Evolutionary conservation across 176 grass and related monocot species (phyloP).

Genomic region (Areca catechu): DNA sequence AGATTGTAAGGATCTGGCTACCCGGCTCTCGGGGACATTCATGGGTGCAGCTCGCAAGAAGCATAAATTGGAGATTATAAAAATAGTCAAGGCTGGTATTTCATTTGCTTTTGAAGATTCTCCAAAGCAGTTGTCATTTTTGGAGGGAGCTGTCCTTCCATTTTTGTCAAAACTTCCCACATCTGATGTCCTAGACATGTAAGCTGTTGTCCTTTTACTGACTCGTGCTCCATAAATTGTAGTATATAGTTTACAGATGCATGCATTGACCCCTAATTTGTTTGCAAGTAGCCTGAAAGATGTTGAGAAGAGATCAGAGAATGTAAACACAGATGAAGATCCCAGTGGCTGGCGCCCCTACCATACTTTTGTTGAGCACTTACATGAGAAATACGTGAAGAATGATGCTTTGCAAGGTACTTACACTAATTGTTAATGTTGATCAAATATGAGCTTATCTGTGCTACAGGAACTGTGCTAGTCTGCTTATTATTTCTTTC

Average conservation of each 20-base stretch:
- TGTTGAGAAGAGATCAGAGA: conserved; percentile 55
- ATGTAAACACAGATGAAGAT: conserved; percentile 56
- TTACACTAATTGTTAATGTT: conserved; percentile 5
- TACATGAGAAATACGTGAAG: conserved; percentile 51
- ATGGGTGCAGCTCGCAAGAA: conserved; percentile 51
- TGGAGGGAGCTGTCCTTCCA: conserved; percentile 67
- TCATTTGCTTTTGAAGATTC: conserved; percentile 59
- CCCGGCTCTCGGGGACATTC: conserved; percentile 62
- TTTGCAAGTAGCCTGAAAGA: conserved; percentile 51
- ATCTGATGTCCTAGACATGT: conserved; percentile 81
- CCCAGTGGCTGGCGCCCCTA: conserved; percentile 54
- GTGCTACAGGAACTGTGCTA: not conserved
- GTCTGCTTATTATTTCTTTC: no score
- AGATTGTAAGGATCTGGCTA: conserved; percentile 81
- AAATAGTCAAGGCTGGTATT: conserved; percentile 65
- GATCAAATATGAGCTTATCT: not conserved
- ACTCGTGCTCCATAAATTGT: not conserved
- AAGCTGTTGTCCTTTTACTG: conserved; percentile 23
- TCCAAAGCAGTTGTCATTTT: conserved; percentile 64
- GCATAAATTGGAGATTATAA: conserved; percentile 78
- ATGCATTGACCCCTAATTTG: conserved; percentile 17
- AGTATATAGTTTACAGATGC: not conserved
- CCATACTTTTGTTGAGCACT: conserved; percentile 52
- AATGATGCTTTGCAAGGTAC: conserved; percentile 68
- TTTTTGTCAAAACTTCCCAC: conserved; percentile 75